These are phyloP conservation scores for Hirschfeldia incana DNA, from an alignment of 345 rosid species.

Conservation along the genomic window DNA sequence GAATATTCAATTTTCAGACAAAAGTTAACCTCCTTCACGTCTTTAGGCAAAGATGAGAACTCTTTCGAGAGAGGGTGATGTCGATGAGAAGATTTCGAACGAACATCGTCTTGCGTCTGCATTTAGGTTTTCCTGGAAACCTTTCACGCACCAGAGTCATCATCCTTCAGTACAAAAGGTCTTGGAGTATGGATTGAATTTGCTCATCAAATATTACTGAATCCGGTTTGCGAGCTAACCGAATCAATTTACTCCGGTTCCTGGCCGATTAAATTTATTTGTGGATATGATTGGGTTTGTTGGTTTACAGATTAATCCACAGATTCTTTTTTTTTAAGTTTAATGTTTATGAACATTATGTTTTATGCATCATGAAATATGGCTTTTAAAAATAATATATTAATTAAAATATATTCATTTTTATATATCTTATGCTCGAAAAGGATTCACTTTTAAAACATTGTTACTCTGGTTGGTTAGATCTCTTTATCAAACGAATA, in stretches of 20 bases:
- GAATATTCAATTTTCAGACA: not conserved
- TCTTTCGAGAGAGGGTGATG: constrained; percentile 39
- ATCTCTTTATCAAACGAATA: not conserved
- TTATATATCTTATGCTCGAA: not conserved
- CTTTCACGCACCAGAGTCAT: no score
- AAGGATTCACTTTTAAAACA: not conserved
- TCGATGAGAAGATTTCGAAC: not conserved
- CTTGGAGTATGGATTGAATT: not conserved
- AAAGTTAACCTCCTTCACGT: constrained; percentile 52
- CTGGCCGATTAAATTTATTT: not conserved
- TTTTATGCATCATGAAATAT: no score
- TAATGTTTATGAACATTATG: not conserved
- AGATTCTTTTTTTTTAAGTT: not conserved
- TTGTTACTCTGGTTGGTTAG: not conserved
- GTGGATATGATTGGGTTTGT: not conserved
- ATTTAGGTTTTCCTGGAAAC: no score
- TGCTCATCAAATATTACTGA: not conserved
- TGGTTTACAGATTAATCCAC: not conserved
- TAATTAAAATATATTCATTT: not conserved
- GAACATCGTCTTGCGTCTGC: not conserved
- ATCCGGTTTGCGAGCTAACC: constrained; percentile 12
- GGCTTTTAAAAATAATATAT: no score
- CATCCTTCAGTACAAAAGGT: not conserved
- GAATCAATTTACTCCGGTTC: constrained; percentile 25
- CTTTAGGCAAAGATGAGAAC: constrained; percentile 60